These are phyloP conservation scores for Talaromyces sp. DNA, from an alignment of 2,329 filamentous ascomycete genomes.

Conservation along the genomic window DNA sequence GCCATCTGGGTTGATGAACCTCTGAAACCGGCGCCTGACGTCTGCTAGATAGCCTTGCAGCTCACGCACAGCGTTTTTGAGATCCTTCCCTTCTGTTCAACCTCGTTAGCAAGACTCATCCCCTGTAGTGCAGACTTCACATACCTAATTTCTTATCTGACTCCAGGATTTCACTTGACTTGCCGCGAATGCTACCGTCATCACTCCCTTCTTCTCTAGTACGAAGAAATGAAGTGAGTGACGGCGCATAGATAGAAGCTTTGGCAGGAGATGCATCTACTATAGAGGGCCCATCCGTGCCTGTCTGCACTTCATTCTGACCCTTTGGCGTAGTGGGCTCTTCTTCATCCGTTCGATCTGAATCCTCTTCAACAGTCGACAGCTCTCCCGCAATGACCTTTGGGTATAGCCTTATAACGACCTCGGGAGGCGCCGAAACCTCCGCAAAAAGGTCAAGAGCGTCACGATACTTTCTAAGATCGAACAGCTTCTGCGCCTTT, in stretches of 20 bases:
- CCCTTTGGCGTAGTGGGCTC: conserved; percentile 26
- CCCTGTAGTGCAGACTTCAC: not conserved
- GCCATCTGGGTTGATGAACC: conserved; percentile 59
- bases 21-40: conserved; percentile 65
- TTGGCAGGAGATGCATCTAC: conserved; percentile 29
- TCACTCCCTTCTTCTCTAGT: conserved; percentile 40
- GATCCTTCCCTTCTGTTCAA: conserved; percentile 70
- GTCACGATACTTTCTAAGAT: conserved; percentile 74
- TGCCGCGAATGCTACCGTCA: conserved; percentile 37
- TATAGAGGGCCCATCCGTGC: conserved; percentile 25
- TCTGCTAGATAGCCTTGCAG: conserved; percentile 86
- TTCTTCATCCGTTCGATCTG: conserved; percentile 33
- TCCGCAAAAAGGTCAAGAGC: conserved; percentile 89
- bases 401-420: conserved; percentile 82
- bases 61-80: conserved; percentile 76
- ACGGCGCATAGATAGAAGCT: conserved; percentile 33
- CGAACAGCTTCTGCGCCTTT: conserved; percentile 84
- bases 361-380: conserved; percentile 58
- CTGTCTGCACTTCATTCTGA: conserved; percentile 28
- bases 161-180: conserved; percentile 28
- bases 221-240: conserved; percentile 38
- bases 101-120: not conserved
- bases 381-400: conserved; percentile 77
- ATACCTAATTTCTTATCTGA: conserved; percentile 31
- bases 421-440: conserved; percentile 82